These are phyloP conservation scores for Fusarium austroafricanum DNA, from an alignment of 2,329 filamentous ascomycete genomes.

Conservation along the genomic window DNA sequence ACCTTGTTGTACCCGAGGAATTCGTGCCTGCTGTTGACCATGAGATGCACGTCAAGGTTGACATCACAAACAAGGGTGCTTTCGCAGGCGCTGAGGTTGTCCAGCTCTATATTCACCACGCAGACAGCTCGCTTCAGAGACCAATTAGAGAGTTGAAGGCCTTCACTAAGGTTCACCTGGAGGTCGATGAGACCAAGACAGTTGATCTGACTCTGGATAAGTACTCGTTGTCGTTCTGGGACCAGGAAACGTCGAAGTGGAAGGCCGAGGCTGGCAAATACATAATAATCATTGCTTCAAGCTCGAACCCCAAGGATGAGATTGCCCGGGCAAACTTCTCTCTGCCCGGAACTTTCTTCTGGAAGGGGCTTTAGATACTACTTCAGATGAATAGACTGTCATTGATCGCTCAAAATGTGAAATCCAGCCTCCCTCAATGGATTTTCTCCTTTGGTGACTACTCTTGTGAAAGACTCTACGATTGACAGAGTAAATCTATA, in stretches of 20 bases:
- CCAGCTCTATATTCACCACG: slow-evolving; percentile 33
- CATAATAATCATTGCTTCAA: slow-evolving; percentile 32
- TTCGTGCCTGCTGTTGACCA: slow-evolving; percentile 5
- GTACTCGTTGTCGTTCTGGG: slow-evolving; percentile 37
- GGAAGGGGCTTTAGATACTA: slow-evolving; percentile 19
- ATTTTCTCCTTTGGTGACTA: accelerated
- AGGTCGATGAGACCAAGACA: background rate
- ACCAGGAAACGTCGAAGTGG: slow-evolving; percentile 29
- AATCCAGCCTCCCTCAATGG: background rate
- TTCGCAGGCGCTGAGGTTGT: slow-evolving; percentile 29
- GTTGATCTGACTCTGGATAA: slow-evolving; percentile 25
- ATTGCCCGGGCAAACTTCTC: slow-evolving; percentile 12
- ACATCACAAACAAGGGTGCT: slow-evolving; percentile 24
- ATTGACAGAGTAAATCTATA: background rate
- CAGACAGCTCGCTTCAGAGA: slow-evolving; percentile 22
- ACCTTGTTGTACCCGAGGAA: background rate
- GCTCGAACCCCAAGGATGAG: slow-evolving; percentile 34
- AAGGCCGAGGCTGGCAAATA: slow-evolving; percentile 38
- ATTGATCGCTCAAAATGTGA: background rate
- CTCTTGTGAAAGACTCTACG: too few relatives aligned
- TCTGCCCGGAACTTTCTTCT: slow-evolving; percentile 18
- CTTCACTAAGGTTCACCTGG: slow-evolving; percentile 14
- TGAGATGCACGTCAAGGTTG: slow-evolving; percentile 24
- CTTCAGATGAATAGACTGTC: background rate
- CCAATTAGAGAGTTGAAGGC: slow-evolving; percentile 31